phyloP scores from a whole-genome alignment of 2,329 filamentous ascomycete genomes.

The Arthrobotrys iridis region DNA sequence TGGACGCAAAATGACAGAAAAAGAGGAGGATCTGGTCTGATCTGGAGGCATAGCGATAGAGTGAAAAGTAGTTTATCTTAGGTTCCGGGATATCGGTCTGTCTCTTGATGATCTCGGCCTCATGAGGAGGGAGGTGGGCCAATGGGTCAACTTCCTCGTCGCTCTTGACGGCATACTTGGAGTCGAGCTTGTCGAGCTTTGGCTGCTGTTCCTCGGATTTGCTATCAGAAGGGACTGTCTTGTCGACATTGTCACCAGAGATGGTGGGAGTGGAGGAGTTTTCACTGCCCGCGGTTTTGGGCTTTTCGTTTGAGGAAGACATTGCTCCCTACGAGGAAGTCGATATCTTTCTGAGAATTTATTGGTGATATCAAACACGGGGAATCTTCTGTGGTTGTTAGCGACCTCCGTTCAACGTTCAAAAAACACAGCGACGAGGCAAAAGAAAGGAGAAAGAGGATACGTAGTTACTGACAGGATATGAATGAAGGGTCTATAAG shows the following conservation, averaged over 20 bases:
- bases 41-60: conserved; percentile 76
- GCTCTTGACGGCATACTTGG: conserved; percentile 58
- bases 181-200: conserved; percentile 54
- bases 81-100: conserved; percentile 74
- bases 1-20: conserved; percentile 72
- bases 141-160: conserved; percentile 67
- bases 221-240: not conserved
- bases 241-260: conserved; percentile 38
- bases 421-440: not conserved
- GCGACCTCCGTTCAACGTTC: not conserved
- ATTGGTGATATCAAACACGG: conserved; percentile 21
- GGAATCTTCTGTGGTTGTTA: conserved; percentile 11
- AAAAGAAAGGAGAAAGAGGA: not conserved
- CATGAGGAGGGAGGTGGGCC: conserved; percentile 71
- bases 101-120: conserved; percentile 73
- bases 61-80: conserved; percentile 71
- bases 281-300: conserved; percentile 33
- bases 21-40: conserved; percentile 73
- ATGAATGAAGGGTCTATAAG: conserved; percentile 9
- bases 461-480: not conserved
- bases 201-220: not conserved
- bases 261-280: conserved; percentile 30
- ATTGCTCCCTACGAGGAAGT: conserved; percentile 26
- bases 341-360: not conserved
- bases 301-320: conserved; percentile 38